Conservation (phyloP, 73 alveolate genomes). For the Paramecium sonneborni region DNA sequence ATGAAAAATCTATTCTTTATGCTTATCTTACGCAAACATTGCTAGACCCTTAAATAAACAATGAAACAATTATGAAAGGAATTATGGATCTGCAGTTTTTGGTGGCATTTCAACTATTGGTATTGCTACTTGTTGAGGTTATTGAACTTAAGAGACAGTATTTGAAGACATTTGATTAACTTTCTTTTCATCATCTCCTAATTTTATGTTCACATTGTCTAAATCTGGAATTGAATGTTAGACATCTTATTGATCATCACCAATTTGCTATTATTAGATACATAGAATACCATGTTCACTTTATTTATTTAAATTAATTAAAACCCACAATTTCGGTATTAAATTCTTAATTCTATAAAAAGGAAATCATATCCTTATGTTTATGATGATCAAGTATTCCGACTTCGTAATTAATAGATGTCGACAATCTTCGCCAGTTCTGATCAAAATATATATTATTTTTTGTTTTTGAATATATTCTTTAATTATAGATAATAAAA, state of each 20-base stretch:
- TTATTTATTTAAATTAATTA: not conserved
- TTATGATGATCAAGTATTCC: conserved; percentile 30
- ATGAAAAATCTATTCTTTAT: not conserved
- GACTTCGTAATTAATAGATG: conserved; percentile 19
- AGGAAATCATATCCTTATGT: not conserved
- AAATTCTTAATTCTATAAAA: not conserved
- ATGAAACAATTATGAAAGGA: conserved; percentile 13
- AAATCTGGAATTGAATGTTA: conserved; percentile 30
- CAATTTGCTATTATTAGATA: not conserved
- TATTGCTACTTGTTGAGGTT: not conserved
- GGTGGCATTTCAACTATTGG: not conserved
- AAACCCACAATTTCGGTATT: not conserved
- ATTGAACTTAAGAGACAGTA: not conserved
- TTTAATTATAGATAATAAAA: not conserved
- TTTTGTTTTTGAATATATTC: not conserved
- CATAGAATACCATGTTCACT: conserved; percentile 25
- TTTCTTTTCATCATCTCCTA: conserved; percentile 49
- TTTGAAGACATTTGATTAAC: not conserved
- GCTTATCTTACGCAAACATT: not conserved
- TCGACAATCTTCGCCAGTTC: conserved; percentile 31
- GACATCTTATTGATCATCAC: not conserved
- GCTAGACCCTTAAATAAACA: conserved; percentile 15
- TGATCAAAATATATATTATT: not conserved
- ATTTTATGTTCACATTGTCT: not conserved
- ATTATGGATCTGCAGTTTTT: not conserved